A percentile compares a stretch with the other conserved stretches of the same genome.
Evolutionary conservation across 352 stramenopile species (phyloP).

Genomic region (Blastocystis sp.): DNA sequence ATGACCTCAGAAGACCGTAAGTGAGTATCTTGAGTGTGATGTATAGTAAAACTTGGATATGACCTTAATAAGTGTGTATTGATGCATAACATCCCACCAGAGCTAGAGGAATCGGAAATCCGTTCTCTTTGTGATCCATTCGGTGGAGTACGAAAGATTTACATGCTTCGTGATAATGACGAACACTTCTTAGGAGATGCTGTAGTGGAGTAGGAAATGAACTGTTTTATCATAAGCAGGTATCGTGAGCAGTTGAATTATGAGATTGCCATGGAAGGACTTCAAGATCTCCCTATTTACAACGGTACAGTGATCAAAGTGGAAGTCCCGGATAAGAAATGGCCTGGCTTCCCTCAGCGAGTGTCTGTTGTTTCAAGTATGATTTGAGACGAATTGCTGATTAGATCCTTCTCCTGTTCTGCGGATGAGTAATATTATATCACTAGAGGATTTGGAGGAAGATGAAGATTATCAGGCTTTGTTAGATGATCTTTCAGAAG

Average conservation of each 20-base stretch:
- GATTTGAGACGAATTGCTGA: not conserved
- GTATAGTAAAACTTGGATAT: slow-evolving; percentile 35
- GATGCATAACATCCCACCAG: slow-evolving; percentile 60
- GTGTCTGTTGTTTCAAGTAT: slow-evolving; percentile 53
- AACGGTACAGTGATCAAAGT: slow-evolving; percentile 28
- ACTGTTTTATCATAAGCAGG: not conserved
- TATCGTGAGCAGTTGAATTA: slow-evolving; percentile 37
- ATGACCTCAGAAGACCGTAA: not conserved
- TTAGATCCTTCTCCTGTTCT: slow-evolving; percentile 59
- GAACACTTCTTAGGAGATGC: slow-evolving; percentile 42
- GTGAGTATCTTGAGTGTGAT: not conserved
- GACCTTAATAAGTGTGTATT: slow-evolving; percentile 56
- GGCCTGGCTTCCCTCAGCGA: slow-evolving; percentile 47
- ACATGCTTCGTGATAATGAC: slow-evolving; percentile 39
- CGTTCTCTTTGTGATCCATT: slow-evolving; percentile 40
- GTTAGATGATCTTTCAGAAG: slow-evolving; percentile 39
- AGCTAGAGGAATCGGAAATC: slow-evolving; percentile 51
- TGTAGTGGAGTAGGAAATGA: slow-evolving; percentile 24
- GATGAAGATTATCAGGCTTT: slow-evolving; percentile 60
- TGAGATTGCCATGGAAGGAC: slow-evolving; percentile 57
- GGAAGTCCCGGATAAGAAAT: slow-evolving; percentile 34
- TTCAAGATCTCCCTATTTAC: slow-evolving; percentile 49
- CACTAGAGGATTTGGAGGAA: slow-evolving; percentile 57
- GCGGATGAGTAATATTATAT: slow-evolving; percentile 54
- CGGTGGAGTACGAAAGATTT: slow-evolving; percentile 46